Evolutionary conservation across 176 grass and related monocot species (phyloP).

Genomic region (bread wheat (Triticum aestivum)): DNA sequence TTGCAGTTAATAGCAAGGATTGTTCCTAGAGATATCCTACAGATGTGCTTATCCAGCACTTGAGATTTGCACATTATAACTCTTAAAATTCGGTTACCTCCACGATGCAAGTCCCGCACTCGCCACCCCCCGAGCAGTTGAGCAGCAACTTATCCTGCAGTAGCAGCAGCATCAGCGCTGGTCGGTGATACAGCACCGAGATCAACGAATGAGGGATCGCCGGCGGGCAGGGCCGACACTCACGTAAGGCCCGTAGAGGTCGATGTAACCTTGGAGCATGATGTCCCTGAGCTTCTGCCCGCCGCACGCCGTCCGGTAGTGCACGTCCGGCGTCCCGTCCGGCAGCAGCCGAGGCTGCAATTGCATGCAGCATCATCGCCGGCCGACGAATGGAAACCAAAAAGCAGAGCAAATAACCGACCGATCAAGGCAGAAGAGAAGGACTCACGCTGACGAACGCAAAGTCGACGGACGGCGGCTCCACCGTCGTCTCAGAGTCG

Average conservation of each 20-base stretch:
- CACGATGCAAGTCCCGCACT: slow-evolving; percentile 79
- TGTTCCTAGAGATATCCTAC: neutral
- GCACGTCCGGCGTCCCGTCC: slow-evolving; percentile 86
- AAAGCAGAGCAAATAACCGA: neutral
- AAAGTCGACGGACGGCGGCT: slow-evolving; percentile 66
- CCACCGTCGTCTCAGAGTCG: neutral
- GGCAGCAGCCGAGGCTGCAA: slow-evolving; percentile 74
- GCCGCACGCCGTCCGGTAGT: slow-evolving; percentile 73
- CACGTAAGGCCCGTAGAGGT: slow-evolving; percentile 95
- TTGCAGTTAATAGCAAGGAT: neutral
- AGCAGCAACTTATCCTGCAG: slow-evolving; percentile 62
- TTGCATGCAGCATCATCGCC: neutral
- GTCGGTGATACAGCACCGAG: neutral
- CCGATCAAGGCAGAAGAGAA: neutral
- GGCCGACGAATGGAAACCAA: neutral
- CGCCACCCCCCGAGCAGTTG: slow-evolving; percentile 75
- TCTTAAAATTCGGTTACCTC: slow-evolving; percentile 46
- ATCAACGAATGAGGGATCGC: neutral
- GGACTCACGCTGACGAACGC: slow-evolving; percentile 83
- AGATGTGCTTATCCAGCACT: too few relatives aligned
- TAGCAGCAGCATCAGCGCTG: neutral
- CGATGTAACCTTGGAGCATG: slow-evolving; percentile 74
- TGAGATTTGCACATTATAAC: too few relatives aligned
- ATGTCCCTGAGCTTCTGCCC: slow-evolving; percentile 93
- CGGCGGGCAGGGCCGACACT: neutral